Evolutionary conservation across 108 stramenopile species (phyloP).

Genomic region (Cylindrotheca closterium): DNA sequence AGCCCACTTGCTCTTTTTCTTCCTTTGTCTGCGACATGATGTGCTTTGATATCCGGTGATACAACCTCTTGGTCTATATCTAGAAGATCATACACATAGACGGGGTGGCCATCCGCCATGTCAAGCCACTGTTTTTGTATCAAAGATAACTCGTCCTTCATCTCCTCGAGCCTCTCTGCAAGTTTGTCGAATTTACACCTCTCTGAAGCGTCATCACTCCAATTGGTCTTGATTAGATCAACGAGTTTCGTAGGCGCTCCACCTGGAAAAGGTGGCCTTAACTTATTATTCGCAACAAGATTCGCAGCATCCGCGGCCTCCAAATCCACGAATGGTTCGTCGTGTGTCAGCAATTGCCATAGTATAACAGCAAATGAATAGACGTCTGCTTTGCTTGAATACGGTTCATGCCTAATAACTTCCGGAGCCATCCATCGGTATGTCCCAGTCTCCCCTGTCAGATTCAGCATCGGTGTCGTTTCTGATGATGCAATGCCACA

Average conservation of each 20-base stretch:
- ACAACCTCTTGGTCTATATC: neutral
- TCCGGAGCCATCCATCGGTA: slow-evolving; percentile 74
- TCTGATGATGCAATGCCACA: neutral
- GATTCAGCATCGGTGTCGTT: slow-evolving; percentile 17
- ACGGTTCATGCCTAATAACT: slow-evolving; percentile 68
- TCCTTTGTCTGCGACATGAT: neutral
- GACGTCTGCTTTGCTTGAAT: slow-evolving; percentile 63
- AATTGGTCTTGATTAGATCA: slow-evolving; percentile 50
- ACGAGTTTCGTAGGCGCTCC: slow-evolving; percentile 37
- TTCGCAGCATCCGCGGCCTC: slow-evolving; percentile 65
- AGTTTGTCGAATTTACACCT: slow-evolving; percentile 43
- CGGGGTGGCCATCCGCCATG: slow-evolving; percentile 55
- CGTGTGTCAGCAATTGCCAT: slow-evolving; percentile 70
- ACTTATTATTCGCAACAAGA: slow-evolving; percentile 49
- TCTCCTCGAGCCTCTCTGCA: slow-evolving; percentile 24
- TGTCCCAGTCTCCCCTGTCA: slow-evolving; percentile 77
- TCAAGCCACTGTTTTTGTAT: slow-evolving; percentile 47
- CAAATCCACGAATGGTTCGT: slow-evolving; percentile 57
- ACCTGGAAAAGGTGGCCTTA: slow-evolving; percentile 53
- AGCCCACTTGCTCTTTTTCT: neutral
- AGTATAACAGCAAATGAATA: slow-evolving; percentile 67
- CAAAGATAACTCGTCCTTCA: slow-evolving; percentile 23
- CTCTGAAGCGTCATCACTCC: slow-evolving; percentile 50
- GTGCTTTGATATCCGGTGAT: neutral
- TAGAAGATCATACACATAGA: slow-evolving; percentile 24